A percentile compares a stretch with the other conserved stretches of the same genome.
These are phyloP conservation scores for Cyamopsis tetragonoloba DNA, from an alignment of 306 rosid genomes.

Conservation along the genomic window DNA sequence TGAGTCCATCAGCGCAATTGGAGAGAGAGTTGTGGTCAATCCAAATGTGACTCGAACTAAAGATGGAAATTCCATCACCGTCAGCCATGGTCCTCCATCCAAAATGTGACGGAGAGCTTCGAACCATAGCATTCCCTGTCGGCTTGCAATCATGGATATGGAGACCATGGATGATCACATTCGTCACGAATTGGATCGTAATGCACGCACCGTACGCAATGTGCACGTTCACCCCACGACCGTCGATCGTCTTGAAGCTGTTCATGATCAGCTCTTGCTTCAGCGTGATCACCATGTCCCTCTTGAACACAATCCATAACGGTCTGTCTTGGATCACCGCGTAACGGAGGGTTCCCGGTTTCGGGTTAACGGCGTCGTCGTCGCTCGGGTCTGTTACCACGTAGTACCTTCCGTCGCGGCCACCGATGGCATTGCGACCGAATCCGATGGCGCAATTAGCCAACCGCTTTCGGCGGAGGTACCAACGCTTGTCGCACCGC, in stretches of 20 bases:
- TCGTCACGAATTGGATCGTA: slow-evolving; percentile 78
- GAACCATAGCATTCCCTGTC: slow-evolving; percentile 94
- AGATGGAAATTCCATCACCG: slow-evolving; percentile 82
- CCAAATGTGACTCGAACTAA: slow-evolving; percentile 88
- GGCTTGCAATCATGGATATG: slow-evolving; percentile 81
- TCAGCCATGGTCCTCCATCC: slow-evolving; percentile 98
- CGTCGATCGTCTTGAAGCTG: slow-evolving; percentile 96
- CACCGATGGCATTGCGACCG: slow-evolving; percentile 87
- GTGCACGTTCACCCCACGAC: slow-evolving; percentile 80
- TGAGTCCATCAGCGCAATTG: slow-evolving; percentile 82
- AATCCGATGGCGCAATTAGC: slow-evolving; percentile 87
- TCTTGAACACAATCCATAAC: slow-evolving; percentile 90
- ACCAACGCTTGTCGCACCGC: slow-evolving; percentile 88
- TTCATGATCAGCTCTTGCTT: slow-evolving; percentile 93
- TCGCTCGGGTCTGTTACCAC: slow-evolving; percentile 59
- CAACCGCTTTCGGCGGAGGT: slow-evolving; percentile 54
- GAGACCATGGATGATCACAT: slow-evolving; percentile 84
- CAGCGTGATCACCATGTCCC: slow-evolving; percentile 91
- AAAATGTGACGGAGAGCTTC: slow-evolving; percentile 86
- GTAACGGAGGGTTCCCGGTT: slow-evolving; percentile 85
- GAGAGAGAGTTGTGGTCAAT: slow-evolving; percentile 86
- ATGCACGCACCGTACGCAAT: slow-evolving; percentile 90
- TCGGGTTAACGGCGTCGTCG: slow-evolving; percentile 70
- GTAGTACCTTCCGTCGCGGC: slow-evolving; percentile 81
- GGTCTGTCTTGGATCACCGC: slow-evolving; percentile 88